Conservation (phyloP, 2,329 filamentous ascomycete genomes). For the Fusarium pilosicola region DNA sequence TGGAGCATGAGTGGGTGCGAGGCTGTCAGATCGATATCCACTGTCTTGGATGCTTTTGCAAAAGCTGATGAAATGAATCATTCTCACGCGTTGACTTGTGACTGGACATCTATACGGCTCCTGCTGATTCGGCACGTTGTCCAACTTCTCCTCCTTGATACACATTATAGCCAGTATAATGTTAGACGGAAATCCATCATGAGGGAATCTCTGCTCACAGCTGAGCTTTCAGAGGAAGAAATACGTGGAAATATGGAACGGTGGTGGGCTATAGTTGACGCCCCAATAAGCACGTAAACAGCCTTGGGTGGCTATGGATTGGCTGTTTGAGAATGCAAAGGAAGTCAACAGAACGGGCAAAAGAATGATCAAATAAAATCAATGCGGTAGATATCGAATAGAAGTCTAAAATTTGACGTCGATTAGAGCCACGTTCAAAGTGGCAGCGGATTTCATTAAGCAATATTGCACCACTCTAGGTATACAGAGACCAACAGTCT, state of each 20-base stretch:
- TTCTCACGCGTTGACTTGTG: neutral
- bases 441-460: neutral
- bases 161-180: neutral
- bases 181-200: neutral
- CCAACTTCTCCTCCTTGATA: neutral
- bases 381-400: neutral
- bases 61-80: neutral
- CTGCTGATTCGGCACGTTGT: neutral
- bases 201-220: neutral
- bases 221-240: neutral
- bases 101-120: neutral
- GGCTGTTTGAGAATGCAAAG: neutral
- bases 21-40: neutral
- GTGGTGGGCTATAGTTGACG: neutral
- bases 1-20: neutral
- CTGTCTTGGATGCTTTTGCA: neutral
- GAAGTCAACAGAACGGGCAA: neutral
- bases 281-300: neutral
- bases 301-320: too few relatives aligned
- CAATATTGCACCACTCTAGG: neutral
- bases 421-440: neutral
- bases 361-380: neutral
- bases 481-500: neutral
- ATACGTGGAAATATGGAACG: neutral
- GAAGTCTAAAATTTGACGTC: neutral